These are phyloP conservation scores for Ajuga chamaepitys DNA, from an alignment of 257 asterid genomes.

Conservation along the genomic window DNA sequence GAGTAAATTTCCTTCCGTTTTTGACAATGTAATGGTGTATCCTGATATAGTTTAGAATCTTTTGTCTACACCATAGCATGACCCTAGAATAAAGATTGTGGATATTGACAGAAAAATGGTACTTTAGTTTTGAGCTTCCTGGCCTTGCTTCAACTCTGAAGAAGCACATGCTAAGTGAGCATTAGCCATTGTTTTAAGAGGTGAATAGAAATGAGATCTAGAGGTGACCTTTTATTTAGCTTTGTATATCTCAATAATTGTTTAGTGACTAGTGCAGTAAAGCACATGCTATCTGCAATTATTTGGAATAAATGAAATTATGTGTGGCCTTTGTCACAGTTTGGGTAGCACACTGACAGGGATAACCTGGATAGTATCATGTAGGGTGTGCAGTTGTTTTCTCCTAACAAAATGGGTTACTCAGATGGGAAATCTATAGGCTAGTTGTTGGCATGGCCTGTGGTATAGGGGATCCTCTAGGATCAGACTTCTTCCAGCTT, in stretches of 20 bases:
- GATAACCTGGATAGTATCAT: not conserved
- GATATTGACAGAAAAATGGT: not conserved
- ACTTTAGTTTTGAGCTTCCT: not conserved
- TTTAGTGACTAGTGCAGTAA: not conserved
- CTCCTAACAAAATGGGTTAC: not conserved
- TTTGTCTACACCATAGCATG: not conserved
- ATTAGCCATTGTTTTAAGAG: not conserved
- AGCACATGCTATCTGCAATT: not conserved
- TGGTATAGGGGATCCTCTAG: not conserved
- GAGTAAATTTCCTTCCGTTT: not conserved
- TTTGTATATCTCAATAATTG: not conserved
- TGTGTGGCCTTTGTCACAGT: not conserved
- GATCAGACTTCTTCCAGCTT: not conserved
- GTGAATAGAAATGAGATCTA: not conserved
- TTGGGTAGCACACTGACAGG: not conserved
- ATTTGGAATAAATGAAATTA: not conserved
- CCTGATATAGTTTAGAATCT: not conserved
- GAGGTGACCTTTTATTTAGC: not conserved
- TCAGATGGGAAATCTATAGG: not conserved
- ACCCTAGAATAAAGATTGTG: not conserved
- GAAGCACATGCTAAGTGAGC: not conserved
- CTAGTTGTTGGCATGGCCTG: not conserved
- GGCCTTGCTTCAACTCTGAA: not conserved
- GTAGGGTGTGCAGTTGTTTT: not conserved
- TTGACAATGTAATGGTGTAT: not conserved